A percentile compares a stretch with the other conserved stretches of the same genome.
These are phyloP conservation scores for Chaetomiaceae sp. DNA, from an alignment of 2,329 filamentous ascomycete species.

Conservation along the genomic window DNA sequence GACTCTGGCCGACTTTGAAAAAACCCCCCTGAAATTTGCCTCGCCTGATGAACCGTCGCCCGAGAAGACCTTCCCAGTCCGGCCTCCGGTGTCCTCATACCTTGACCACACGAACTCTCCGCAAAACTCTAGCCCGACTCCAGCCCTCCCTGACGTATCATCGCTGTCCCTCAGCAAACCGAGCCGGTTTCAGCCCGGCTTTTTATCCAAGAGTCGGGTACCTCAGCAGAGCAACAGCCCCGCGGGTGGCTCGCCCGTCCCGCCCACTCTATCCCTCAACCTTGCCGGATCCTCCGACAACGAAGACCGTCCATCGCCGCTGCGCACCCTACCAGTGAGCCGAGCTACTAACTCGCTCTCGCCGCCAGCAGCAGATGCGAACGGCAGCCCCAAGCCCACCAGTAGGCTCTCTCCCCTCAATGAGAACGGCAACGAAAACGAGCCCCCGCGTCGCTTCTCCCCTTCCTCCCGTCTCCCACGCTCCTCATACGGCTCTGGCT, in stretches of 20 bases:
- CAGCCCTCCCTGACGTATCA: slow-evolving; percentile 49
- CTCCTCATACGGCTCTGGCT: slow-evolving; percentile 30
- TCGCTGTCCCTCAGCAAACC: slow-evolving; percentile 47
- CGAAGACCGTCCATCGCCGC: slow-evolving; percentile 45
- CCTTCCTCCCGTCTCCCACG: slow-evolving; percentile 21
- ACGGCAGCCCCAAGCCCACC: slow-evolving; percentile 33
- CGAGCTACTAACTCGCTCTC: slow-evolving; percentile 49
- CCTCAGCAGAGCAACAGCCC: slow-evolving; percentile 37
- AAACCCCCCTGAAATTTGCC: slow-evolving; percentile 71
- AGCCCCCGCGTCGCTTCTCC: slow-evolving; percentile 31
- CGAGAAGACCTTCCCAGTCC: slow-evolving; percentile 41
- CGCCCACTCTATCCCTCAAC: slow-evolving; percentile 54
- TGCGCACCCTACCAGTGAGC: slow-evolving; percentile 48
- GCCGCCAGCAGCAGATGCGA: slow-evolving; percentile 32
- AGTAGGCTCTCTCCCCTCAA: slow-evolving; percentile 31
- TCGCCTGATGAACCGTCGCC: slow-evolving; percentile 53
- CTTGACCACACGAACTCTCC: slow-evolving; percentile 48
- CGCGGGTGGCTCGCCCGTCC: slow-evolving; percentile 58
- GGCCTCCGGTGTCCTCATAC: slow-evolving; percentile 48
- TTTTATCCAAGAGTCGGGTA: slow-evolving; percentile 59
- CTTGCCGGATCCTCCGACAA: slow-evolving; percentile 52
- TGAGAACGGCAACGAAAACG: slow-evolving; percentile 35
- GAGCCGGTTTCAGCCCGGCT: slow-evolving; percentile 83
- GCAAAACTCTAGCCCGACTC: slow-evolving; percentile 50
- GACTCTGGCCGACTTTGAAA: slow-evolving; percentile 82